phyloP scores from a whole-genome alignment of 2,329 filamentous ascomycete species.

The Graphiopsis chlorocephala region DNA sequence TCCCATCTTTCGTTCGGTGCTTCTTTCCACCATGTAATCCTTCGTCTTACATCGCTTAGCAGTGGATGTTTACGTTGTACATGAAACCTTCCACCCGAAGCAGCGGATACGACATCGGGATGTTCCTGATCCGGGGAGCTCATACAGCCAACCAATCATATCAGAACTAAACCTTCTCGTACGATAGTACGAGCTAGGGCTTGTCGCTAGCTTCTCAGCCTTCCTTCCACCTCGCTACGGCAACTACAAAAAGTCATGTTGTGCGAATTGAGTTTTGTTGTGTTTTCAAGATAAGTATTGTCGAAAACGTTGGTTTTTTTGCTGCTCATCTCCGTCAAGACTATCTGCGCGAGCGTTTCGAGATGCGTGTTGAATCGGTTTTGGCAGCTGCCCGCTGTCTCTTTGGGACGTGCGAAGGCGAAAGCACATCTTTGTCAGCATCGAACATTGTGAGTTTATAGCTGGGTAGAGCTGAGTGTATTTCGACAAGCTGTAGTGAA shows the following conservation, averaged over 20 bases:
- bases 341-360: neutral
- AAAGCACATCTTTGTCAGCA: neutral
- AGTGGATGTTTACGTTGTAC: neutral
- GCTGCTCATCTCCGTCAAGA: neutral
- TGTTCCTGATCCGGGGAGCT: neutral
- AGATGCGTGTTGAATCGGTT: neutral
- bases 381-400: neutral
- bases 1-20: neutral
- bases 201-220: neutral
- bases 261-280: neutral
- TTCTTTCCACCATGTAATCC: neutral
- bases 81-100: neutral
- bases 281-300: neutral
- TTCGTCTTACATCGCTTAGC: neutral
- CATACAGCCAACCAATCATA: neutral
- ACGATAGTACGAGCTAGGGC: neutral
- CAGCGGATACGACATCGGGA: neutral
- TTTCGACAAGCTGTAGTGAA: neutral
- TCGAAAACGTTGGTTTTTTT: neutral
- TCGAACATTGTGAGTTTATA: neutral
- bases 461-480: neutral
- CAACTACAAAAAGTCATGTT: neutral
- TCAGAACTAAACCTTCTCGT: neutral
- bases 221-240: neutral
- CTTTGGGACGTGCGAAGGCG: neutral